Conservation (phyloP, 305 asterid species). For the Coffea humblotiana region DNA sequence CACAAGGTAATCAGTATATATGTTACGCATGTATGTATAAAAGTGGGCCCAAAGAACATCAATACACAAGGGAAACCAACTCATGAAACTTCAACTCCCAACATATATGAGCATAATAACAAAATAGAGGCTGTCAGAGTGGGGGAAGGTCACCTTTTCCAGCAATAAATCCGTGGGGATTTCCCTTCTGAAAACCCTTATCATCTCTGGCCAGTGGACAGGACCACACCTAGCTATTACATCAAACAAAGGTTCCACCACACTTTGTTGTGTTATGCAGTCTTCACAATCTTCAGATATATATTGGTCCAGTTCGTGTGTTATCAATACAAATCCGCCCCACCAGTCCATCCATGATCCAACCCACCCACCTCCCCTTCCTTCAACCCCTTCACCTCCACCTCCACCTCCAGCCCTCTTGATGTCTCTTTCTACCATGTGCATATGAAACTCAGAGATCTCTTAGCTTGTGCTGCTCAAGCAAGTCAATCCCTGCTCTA, state of each 20-base stretch:
- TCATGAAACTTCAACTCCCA: conserved; percentile 21
- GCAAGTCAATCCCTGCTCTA: neutral
- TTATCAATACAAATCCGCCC: conserved; percentile 19
- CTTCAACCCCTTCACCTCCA: neutral
- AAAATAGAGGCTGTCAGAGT: conserved; percentile 18
- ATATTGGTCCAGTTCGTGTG: conserved; percentile 31
- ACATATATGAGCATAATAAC: conserved; percentile 14
- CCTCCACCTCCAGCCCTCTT: neutral
- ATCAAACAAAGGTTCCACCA: conserved; percentile 34
- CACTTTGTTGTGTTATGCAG: conserved; percentile 24
- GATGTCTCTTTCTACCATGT: conserved; percentile 2
- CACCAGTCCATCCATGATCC: conserved; percentile 10
- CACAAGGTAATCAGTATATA: conserved; percentile 5
- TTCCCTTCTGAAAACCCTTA: conserved; percentile 20
- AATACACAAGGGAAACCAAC: conserved; percentile 14
- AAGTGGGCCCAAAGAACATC: conserved; percentile 10
- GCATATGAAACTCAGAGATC: neutral
- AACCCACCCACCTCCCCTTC: neutral
- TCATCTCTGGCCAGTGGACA: conserved; percentile 1
- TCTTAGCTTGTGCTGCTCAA: neutral
- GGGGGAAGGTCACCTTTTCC: conserved; percentile 9
- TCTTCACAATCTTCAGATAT: conserved; percentile 37
- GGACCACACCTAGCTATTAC: conserved; percentile 5
- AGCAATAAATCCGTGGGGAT: conserved; percentile 54
- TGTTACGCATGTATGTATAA: neutral